A percentile compares a stretch with the other conserved stretches of the same genome.
phyloP scores from a whole-genome alignment of 2,329 filamentous ascomycete genomes.

The Xylariaceae sp. region DNA sequence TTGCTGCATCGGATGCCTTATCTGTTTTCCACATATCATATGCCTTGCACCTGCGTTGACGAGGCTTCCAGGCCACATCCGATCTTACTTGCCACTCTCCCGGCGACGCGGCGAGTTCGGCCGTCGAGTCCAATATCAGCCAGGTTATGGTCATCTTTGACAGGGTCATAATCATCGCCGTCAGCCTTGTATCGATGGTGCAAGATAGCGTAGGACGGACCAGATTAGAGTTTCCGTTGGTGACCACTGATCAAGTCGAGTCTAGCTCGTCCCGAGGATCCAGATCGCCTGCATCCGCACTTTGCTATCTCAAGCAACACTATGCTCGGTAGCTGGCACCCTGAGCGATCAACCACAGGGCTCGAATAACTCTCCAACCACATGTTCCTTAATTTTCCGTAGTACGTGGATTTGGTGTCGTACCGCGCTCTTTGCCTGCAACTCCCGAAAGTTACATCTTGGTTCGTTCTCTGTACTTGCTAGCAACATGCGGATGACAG shows the following conservation, averaged over 20 bases:
- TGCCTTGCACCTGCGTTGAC: conserved; percentile 5
- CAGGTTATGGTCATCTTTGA: conserved; percentile 14
- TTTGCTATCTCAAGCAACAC: neutral
- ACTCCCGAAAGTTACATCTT: no score
- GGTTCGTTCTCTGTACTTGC: no score
- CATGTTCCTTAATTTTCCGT: no score
- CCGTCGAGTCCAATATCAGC: conserved; percentile 8
- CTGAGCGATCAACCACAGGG: no score
- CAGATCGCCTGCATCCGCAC: conserved; percentile 1
- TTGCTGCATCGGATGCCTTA: conserved; percentile 17
- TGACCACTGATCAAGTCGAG: neutral
- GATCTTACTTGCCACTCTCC: conserved; percentile 20
- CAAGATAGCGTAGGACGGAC: neutral
- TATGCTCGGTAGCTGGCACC: no score
- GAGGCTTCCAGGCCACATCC: neutral
- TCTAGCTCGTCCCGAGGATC: neutral
- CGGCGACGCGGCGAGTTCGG: conserved; percentile 24
- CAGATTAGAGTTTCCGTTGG: no score
- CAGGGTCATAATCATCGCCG: conserved; percentile 10
- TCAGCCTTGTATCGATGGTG: conserved; percentile 10
- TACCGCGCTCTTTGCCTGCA: no score
- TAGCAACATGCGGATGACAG: no score
- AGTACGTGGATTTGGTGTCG: no score
- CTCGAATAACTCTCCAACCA: no score
- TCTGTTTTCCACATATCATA: conserved; percentile 10